Evolutionary conservation across 2,329 filamentous ascomycete species (phyloP), one percentile per base, ranked within the genome.

Genomic region (Microthyrium microscopicum): DNA sequence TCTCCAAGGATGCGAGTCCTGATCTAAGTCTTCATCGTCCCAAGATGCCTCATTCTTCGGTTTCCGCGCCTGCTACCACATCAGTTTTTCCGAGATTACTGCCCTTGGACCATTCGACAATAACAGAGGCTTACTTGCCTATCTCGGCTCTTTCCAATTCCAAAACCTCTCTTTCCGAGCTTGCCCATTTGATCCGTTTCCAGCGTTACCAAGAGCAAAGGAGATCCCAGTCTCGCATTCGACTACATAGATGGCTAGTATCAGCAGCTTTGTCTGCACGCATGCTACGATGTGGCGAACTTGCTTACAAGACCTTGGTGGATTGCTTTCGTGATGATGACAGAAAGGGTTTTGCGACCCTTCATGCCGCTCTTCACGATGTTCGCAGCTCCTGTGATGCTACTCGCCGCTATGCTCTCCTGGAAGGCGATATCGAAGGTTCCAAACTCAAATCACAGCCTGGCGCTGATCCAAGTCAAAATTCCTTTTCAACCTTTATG

Each of bases 121-220:
- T 79, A 52, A 64, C 67, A 29, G 77, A 77, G 48, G 56, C 68
- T 11, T 64, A 68, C 42, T 52, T 76, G 35, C 62, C 58, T 30
- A 54, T 67, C 31, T 63, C 67, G 24, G 70, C 77, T 29, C 48
- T 58, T 28, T 51, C 55, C 40, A 64, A 63, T 33, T 70, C 77
- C 29, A 68, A 70, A 38, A 81, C 77, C 29, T 77, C 74, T 11
- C 61, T 87, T 40, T 73, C 80, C 47, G 78, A 85, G 54, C 68
- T 87, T 43, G 78, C 78, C 33, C 78, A 84, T 52, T 57, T 85
- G 45, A 77, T 83, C 42, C 73, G 78, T 40, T 61, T 84, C 40
- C 78, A 78, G 50, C 78, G 75, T 47, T 83, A 84, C 52, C 80
- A 87, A 56, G 76, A 82, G 62, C 77, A 77, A 62, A 79, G 81